These are phyloP conservation scores for Ceratocystiopsis sp. DNA, from an alignment of 2,329 filamentous ascomycete genomes.

Conservation along the genomic window DNA sequence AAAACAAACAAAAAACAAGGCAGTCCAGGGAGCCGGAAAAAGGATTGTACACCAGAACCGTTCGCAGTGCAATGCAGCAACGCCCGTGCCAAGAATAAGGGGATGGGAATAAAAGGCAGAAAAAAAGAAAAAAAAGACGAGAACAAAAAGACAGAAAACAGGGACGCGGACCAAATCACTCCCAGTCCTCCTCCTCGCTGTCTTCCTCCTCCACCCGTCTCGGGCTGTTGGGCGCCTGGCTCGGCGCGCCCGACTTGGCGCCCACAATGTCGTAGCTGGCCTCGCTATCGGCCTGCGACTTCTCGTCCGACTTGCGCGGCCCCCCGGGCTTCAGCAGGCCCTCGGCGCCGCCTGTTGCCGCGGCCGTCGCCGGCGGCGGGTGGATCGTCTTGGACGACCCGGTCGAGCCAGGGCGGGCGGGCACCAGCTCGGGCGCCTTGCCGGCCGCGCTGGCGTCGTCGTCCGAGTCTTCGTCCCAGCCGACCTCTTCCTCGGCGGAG, in stretches of 20 bases:
- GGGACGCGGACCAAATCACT: constrained; percentile 23
- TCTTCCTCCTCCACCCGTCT: constrained; percentile 33
- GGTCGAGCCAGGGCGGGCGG: constrained; percentile 25
- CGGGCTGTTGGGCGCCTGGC: constrained; percentile 55
- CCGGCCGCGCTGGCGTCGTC: constrained; percentile 3
- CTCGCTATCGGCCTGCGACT: constrained; percentile 83
- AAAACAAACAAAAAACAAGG: background rate
- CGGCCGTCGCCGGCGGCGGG: constrained; percentile 22
- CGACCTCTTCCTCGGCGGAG: constrained; percentile 53
- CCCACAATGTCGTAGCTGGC: constrained; percentile 91
- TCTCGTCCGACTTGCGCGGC: constrained; percentile 63
- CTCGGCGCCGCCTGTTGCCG: constrained; percentile 11
- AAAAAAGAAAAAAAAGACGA: background rate
- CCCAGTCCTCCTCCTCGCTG: constrained; percentile 63
- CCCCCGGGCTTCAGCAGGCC: constrained; percentile 36
- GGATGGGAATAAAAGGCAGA: too few species aligned
- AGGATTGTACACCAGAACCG: background rate
- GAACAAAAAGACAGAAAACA: background rate
- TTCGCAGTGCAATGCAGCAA: too few species aligned
- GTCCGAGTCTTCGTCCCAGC: constrained; percentile 42
- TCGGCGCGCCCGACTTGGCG: constrained; percentile 56
- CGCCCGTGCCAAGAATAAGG: too few species aligned
- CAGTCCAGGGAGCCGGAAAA: background rate
- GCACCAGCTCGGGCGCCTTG: constrained; percentile 11
- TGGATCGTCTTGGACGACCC: constrained; percentile 46